Conservation (phyloP, 192 early-diverging fungal species). For the Mortierella claussenii region DNA sequence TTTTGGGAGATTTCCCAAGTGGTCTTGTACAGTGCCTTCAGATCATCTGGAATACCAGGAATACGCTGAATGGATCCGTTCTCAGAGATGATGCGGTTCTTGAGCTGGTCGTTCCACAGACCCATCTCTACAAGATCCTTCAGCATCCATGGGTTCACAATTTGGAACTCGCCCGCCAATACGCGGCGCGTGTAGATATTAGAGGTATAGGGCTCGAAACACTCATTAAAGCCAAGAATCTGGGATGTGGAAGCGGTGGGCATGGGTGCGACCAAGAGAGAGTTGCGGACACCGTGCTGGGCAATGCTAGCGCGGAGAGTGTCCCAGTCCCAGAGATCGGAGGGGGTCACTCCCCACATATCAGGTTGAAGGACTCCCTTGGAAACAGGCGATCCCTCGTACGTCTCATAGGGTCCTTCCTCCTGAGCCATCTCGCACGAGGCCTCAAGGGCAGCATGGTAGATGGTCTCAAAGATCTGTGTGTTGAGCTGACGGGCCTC, state of each 20-base stretch:
- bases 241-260: constrained; percentile 97
- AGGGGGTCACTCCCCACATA: constrained; percentile 87
- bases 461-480: constrained; percentile 96
- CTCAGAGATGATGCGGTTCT: constrained; percentile 93
- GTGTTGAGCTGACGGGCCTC: constrained; percentile 86
- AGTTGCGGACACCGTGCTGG: constrained; percentile 91
- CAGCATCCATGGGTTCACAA: constrained; percentile 96
- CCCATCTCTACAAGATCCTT: constrained; percentile 94
- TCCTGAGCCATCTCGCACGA: constrained; percentile 89
- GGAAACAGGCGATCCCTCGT: constrained; percentile 87
- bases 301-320: constrained; percentile 81
- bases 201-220: constrained; percentile 91
- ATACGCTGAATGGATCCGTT: constrained; percentile 89
- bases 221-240: constrained; percentile 98
- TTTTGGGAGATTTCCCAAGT: constrained; percentile 96
- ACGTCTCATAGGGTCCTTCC: constrained; percentile 87
- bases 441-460: constrained; percentile 92
- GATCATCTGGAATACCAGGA: constrained; percentile 78
- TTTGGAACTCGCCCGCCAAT: constrained; percentile 97
- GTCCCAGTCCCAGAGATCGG: constrained; percentile 93
- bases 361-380: constrained; percentile 94
- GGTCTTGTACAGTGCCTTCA: constrained; percentile 97
- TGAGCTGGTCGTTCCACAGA: constrained; percentile 94
- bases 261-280: constrained; percentile 95
- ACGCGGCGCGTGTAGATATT: constrained; percentile 98